Evolutionary conservation across 345 rosid genomes (phyloP).

Genomic region (Hibiscus mutabilis): DNA sequence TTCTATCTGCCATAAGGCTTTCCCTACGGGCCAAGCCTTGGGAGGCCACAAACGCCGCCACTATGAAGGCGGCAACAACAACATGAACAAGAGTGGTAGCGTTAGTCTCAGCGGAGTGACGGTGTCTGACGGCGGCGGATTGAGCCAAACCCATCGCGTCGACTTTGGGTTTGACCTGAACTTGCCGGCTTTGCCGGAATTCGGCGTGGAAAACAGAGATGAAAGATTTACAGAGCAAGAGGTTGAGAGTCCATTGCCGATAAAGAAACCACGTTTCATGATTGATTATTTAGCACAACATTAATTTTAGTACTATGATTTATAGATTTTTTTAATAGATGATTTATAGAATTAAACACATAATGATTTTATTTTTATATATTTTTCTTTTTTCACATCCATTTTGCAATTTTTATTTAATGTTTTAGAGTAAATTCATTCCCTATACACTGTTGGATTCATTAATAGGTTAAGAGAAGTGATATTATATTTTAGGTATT

Average conservation of each 20-base stretch:
- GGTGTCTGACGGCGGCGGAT: constrained; percentile 31
- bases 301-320: neutral
- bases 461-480: no score
- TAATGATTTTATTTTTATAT: neutral
- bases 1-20: constrained; percentile 79
- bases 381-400: neutral
- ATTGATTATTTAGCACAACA: constrained; percentile 8
- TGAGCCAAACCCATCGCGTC: constrained; percentile 36
- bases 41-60: constrained; percentile 98
- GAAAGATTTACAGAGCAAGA: constrained; percentile 39
- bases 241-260: constrained; percentile 59
- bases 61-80: constrained; percentile 57
- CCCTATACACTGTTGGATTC: no score
- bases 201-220: constrained; percentile 7
- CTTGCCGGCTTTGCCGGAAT: constrained; percentile 73
- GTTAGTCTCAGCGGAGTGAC: constrained; percentile 37
- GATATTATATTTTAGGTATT: no score
- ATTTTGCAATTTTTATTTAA: neutral
- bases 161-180: constrained; percentile 64
- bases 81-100: constrained; percentile 14
- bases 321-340: no score
- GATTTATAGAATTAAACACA: neutral
- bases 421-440: constrained; percentile 24
- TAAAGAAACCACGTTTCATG: constrained; percentile 54
- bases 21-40: constrained; percentile 87